phyloP scores from a whole-genome alignment of 2,329 filamentous ascomycete species.

The Trichophyton equinum region DNA sequence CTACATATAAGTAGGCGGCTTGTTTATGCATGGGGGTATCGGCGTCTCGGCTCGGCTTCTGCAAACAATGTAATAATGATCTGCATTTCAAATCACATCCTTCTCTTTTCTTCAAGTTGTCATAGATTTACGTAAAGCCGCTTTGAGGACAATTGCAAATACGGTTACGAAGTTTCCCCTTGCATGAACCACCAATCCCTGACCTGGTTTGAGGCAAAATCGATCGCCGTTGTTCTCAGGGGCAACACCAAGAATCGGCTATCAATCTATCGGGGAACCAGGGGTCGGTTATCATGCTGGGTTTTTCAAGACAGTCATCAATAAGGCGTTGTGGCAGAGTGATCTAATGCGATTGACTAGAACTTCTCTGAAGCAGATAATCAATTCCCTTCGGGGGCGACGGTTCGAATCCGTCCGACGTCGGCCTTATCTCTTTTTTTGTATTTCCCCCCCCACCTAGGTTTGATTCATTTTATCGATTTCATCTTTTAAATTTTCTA shows the following conservation, averaged over 20 bases:
- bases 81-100: neutral
- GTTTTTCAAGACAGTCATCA: neutral
- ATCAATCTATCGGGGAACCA: neutral
- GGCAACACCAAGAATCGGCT: no score
- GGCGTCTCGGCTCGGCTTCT: neutral
- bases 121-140: neutral
- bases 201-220: neutral
- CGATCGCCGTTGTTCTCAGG: no score
- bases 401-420: conserved; percentile 5
- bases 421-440: neutral
- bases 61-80: neutral
- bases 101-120: neutral
- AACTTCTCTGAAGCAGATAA: conserved; percentile 1
- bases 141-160: neutral
- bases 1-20: neutral
- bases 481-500: neutral
- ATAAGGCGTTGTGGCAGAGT: conserved; percentile 8
- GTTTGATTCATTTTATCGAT: neutral
- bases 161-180: neutral
- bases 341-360: conserved; percentile 7
- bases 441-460: neutral
- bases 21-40: neutral
- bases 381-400: conserved; percentile 5
- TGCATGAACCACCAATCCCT: neutral
- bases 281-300: neutral